Base-by-base conservation (phyloP, 2,329 filamentous ascomycete genomes). In the Ceratocystis diversiconidia region DNA sequence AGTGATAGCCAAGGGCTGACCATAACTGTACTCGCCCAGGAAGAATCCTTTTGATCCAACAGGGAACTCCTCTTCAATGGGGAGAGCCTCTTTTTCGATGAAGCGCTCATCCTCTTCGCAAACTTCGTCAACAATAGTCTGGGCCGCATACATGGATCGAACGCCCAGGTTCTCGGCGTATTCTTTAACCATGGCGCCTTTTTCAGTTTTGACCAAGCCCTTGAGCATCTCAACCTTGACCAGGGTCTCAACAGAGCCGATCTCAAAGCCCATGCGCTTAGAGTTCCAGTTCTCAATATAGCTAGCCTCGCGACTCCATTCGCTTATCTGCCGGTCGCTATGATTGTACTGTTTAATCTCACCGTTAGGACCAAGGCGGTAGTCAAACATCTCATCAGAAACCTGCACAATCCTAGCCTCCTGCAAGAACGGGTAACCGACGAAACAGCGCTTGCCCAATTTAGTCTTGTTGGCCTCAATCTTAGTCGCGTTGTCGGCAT, bases 211-310 rank as follows among this genome's bases (percentile, higher is more conserved):
- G 71, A 82, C 82, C 69, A 99, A 80, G 25, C 95, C 94, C 74
- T 90, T 95, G 65, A 99, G 83, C 82, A 96, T 94, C 70, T 96
- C 89, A 46, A 99, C 91, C 69, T 95, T 88, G 36, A 96, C 85
- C 70, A 97, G 80, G 28, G 91, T 89, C 72, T 99, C 92, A 5
- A 97, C 89, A 25, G 85, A 79, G 52, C 92, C 91, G 68, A 92
- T 91, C 62, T 92, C 82, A 73, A 95, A 90, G 59, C 90, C 95
- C 62, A 99, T 82, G 59, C 92, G 85, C 76, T 94, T 96, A 76
- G 88, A 92, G 76, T 99, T 96, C 72, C 84, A 86, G 63, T 82
- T 87, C 74, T 97, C 92, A 67, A 96, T 89, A 67, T 85, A 85
- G 46, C 86, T 83, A 1, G 94, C 85, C 73, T 94, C 96, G 76